Percentiles rank a stretch among this genome's conserved stretches.
Evolutionary conservation across 441 rosid genomes (phyloP).

Genomic region (Euphorbia corollata): DNA sequence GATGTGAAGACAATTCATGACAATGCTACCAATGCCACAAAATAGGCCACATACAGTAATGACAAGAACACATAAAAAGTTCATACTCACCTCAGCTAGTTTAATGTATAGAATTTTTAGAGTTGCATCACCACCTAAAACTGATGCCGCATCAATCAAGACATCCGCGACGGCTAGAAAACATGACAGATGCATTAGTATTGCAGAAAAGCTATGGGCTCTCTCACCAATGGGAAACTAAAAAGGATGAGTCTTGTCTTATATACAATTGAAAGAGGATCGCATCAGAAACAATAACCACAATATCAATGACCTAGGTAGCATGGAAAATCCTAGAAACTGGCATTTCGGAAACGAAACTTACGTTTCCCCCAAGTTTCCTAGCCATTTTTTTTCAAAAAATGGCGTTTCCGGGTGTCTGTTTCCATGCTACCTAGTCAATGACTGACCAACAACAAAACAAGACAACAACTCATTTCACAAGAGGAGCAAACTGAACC

Average conservation of each 20-base stretch:
- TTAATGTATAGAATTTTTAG: conserved; percentile 79
- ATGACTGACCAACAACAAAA: conserved; percentile 2
- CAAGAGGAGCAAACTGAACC: background rate
- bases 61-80: background rate
- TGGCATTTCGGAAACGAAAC: no score
- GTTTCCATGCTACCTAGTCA: no score
- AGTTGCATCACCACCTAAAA: conserved; percentile 85
- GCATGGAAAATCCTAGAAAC: no score
- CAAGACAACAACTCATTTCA: background rate
- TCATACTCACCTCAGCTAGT: conserved; percentile 71
- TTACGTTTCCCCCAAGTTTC: no score
- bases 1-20: no score
- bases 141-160: conserved; percentile 83
- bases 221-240: conserved; percentile 20
- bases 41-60: background rate
- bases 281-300: background rate
- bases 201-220: conserved; percentile 17
- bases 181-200: conserved; percentile 39
- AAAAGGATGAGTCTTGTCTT: conserved; percentile 12
- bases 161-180: conserved; percentile 95
- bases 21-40: background rate
- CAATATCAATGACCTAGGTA: no score
- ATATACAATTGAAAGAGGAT: conserved; percentile 5
- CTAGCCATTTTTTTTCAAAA: no score
- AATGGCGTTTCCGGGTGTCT: no score